Percentiles rank a stretch among this genome's conserved stretches.
phyloP scores from a whole-genome alignment of 2,329 filamentous ascomycete genomes.

The Fusarium torulosum region DNA sequence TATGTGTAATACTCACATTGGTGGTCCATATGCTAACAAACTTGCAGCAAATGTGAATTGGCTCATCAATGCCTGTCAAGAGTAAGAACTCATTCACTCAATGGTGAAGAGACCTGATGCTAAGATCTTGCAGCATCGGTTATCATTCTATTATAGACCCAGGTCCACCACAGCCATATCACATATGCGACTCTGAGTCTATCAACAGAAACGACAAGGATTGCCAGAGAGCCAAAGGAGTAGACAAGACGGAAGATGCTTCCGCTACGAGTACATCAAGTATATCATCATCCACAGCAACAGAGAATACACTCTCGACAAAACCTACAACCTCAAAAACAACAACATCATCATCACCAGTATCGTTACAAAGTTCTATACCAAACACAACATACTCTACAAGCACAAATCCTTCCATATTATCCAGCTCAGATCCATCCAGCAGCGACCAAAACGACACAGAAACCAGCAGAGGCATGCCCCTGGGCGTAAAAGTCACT shows the following conservation, averaged over 20 bases:
- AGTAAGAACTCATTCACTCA: conserved; percentile 54
- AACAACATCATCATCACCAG: conserved; percentile 1
- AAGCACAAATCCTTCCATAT: conserved; percentile 37
- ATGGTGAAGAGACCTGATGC: not conserved
- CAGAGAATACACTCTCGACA: conserved; percentile 3
- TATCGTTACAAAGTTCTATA: conserved; percentile 19
- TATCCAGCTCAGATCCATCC: conserved; percentile 28
- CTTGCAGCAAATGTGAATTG: conserved; percentile 62
- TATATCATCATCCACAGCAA: not conserved
- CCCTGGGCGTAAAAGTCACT: conserved; percentile 59
- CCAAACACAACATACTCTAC: conserved; percentile 35
- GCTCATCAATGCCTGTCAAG: conserved; percentile 64
- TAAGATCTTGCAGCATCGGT: conserved; percentile 43
- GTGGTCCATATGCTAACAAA: conserved; percentile 25
- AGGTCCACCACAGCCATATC: conserved; percentile 45
- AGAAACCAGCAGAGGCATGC: conserved; percentile 43
- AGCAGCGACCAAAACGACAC: conserved; percentile 2
- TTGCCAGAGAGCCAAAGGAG: conserved; percentile 28
- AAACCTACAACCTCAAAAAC: conserved; percentile 2
- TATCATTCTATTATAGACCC: conserved; percentile 45
- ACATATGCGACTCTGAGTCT: conserved; percentile 40
- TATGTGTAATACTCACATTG: conserved; percentile 41
- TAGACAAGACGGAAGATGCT: conserved; percentile 2
- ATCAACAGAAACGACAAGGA: conserved; percentile 11
- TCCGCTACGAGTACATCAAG: not conserved